phyloP scores from a whole-genome alignment of 805 yeast genomes.

The Debaryomyces maramus region DNA sequence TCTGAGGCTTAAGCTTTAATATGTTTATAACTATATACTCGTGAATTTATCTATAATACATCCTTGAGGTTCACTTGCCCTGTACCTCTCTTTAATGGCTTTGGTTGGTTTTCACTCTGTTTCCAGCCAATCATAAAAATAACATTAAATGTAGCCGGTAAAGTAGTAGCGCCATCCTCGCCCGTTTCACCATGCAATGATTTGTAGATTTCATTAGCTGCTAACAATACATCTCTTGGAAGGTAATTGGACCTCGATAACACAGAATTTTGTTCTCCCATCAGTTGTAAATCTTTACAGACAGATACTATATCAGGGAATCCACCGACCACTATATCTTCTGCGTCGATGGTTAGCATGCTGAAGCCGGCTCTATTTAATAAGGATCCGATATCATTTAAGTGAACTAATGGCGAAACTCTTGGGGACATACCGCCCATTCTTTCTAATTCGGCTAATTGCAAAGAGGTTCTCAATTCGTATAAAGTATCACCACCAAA shows the following conservation, averaged over 20 bases:
- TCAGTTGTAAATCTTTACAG: slow-evolving; percentile 68
- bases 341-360: slow-evolving; percentile 80
- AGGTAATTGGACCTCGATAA: slow-evolving; percentile 43
- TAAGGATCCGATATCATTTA: slow-evolving; percentile 72
- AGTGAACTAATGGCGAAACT: slow-evolving; percentile 76
- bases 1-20: not conserved
- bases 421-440: slow-evolving; percentile 79
- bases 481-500: slow-evolving; percentile 85
- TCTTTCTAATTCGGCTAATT: slow-evolving; percentile 79
- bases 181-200: slow-evolving; percentile 68
- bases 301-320: slow-evolving; percentile 71
- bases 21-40: not conserved
- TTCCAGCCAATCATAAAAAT: slow-evolving; percentile 91
- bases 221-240: slow-evolving; percentile 63
- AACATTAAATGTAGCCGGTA: slow-evolving; percentile 81
- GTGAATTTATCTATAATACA: slow-evolving; percentile 41
- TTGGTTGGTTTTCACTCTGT: slow-evolving; percentile 64
- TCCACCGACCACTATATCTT: slow-evolving; percentile 72
- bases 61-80: slow-evolving; percentile 71
- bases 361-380: slow-evolving; percentile 76
- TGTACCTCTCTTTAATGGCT: slow-evolving; percentile 71
- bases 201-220: slow-evolving; percentile 73
- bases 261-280: slow-evolving; percentile 84
- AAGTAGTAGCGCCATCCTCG: slow-evolving; percentile 38
- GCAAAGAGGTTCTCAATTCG: slow-evolving; percentile 76